Evolutionary conservation across 2,329 filamentous ascomycete genomes (phyloP).

Genomic region (Pseudogymnoascus sp.): DNA sequence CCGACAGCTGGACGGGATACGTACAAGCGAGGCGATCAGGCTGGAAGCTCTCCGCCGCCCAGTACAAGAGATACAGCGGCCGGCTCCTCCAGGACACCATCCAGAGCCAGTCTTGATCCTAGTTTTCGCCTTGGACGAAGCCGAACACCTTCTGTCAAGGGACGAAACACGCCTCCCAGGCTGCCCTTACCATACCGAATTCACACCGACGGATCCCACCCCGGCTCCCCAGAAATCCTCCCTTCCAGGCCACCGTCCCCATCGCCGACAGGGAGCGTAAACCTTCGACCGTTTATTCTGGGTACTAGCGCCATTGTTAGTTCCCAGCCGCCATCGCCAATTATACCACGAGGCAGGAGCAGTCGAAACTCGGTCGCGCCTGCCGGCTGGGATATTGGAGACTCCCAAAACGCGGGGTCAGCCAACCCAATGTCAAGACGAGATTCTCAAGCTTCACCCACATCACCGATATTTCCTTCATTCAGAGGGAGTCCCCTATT

Average conservation of each 20-base stretch:
- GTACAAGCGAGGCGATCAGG: not conserved
- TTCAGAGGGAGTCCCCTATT: not conserved
- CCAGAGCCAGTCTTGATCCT: not conserved
- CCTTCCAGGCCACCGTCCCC: not conserved
- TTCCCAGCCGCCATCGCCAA: not conserved
- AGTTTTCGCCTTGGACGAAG: not conserved
- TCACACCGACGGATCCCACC: not conserved
- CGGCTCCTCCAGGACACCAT: not conserved
- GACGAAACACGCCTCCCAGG: not conserved
- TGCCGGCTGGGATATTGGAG: not conserved
- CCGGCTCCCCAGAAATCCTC: not conserved
- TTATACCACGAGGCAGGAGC: slow-evolving; percentile 1
- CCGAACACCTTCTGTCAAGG: not conserved
- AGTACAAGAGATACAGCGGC: not conserved
- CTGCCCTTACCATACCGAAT: slow-evolving; percentile 3
- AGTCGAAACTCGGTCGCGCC: not conserved
- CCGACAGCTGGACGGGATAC: not conserved
- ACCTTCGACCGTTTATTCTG: not conserved
- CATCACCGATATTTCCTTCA: slow-evolving; percentile 2
- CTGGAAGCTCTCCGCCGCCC: not conserved
- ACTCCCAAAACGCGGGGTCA: not conserved
- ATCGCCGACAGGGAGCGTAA: not conserved
- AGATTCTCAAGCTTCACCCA: not conserved
- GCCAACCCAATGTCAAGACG: not conserved
- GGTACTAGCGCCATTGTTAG: not conserved